Evolutionary conservation across 139 green algal species (phyloP).

Genomic region (Astrephomene gubernaculifera): DNA sequence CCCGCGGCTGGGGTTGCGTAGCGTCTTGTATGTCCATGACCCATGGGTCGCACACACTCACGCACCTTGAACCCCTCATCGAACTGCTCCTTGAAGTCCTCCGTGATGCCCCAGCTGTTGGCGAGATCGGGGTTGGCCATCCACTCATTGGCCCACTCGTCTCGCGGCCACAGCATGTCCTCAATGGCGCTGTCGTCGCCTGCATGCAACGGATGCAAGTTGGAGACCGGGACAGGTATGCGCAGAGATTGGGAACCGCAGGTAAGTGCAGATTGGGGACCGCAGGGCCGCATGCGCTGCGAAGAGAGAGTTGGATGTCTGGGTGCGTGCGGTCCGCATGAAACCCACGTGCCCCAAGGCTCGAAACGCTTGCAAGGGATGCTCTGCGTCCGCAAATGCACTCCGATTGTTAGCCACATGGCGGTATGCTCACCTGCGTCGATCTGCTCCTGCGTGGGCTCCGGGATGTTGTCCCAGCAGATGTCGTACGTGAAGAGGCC

Average conservation of each 20-base stretch:
- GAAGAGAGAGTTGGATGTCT: not conserved
- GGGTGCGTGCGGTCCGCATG: not conserved
- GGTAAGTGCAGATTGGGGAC: not conserved
- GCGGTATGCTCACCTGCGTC: not conserved
- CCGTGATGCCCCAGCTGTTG: conserved; percentile 64
- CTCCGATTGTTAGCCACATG: too few relatives aligned
- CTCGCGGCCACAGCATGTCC: conserved; percentile 53
- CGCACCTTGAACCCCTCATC: conserved; percentile 62
- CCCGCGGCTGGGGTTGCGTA: not conserved
- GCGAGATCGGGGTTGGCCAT: conserved; percentile 83
- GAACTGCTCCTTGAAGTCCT: conserved; percentile 74
- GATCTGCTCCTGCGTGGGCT: not conserved
- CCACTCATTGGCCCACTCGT: conserved; percentile 73
- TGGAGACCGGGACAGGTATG: not conserved
- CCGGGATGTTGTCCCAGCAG: conserved; percentile 45
- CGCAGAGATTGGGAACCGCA: not conserved
- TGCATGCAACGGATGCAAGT: not conserved
- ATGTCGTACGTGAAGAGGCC: conserved; percentile 87
- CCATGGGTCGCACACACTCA: not conserved
- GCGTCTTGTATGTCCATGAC: not conserved
- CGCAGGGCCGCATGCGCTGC: not conserved
- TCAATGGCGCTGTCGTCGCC: conserved; percentile 38
- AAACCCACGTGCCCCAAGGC: not conserved
- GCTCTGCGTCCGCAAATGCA: not conserved
- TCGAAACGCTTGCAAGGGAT: not conserved